These are phyloP conservation scores for Heliamphora pulchella DNA, from an alignment of 179 eudicot genomes.

Conservation along the genomic window DNA sequence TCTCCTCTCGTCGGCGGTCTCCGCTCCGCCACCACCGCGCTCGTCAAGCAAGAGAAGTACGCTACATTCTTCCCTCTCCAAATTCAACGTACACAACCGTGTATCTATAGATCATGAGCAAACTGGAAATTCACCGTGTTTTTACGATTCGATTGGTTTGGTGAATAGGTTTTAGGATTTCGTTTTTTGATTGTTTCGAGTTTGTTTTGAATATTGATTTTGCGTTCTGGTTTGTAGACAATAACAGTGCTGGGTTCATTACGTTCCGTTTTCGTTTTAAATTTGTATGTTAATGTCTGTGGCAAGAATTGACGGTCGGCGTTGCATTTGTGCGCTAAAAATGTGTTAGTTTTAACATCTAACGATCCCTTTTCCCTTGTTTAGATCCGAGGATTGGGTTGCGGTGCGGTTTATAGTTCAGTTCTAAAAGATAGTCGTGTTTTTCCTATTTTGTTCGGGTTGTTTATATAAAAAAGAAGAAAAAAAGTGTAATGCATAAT, in stretches of 20 bases:
- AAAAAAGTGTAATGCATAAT: no score
- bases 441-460: no score
- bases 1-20: conserved; percentile 78
- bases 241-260: not conserved
- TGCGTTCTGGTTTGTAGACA: not conserved
- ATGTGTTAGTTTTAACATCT: not conserved
- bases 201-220: not conserved
- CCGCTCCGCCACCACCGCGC: conserved; percentile 58
- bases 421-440: not conserved
- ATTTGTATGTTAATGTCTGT: not conserved
- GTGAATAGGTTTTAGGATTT: not conserved
- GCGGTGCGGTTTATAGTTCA: not conserved
- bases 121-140: not conserved
- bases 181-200: no score
- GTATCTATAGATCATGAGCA: conserved; percentile 17
- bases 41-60: conserved; percentile 72
- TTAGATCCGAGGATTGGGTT: conserved; percentile 6
- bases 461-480: no score
- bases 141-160: not conserved
- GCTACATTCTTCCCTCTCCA: not conserved
- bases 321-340: not conserved
- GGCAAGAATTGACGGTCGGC: not conserved
- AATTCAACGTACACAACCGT: not conserved
- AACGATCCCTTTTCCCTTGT: not conserved
- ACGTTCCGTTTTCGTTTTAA: not conserved